phyloP scores from a whole-genome alignment of 1,284 basidiomycete species.

The Leccinum pachyderme region DNA sequence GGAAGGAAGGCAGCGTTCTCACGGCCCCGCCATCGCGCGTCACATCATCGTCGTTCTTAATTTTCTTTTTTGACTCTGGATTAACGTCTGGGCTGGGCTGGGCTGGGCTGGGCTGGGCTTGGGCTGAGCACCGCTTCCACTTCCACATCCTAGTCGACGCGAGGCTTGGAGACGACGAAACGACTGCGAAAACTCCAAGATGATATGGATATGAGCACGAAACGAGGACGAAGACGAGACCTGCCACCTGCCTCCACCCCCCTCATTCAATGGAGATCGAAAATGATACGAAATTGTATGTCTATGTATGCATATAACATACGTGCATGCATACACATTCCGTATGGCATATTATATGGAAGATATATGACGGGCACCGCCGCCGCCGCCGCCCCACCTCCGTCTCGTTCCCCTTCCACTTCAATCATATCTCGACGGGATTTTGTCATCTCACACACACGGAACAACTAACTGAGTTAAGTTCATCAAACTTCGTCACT shows the following conservation, averaged over 20 bases:
- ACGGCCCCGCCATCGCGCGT: not conserved
- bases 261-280: not conserved
- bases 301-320: not conserved
- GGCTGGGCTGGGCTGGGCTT: not conserved
- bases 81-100: not conserved
- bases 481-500: constrained; percentile 14
- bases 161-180: not conserved
- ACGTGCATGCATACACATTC: not conserved
- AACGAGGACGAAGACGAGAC: not conserved
- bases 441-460: constrained; percentile 1
- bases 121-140: not conserved
- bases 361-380: not conserved
- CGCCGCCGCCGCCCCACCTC: not conserved
- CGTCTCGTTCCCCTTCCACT: not conserved
- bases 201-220: not conserved
- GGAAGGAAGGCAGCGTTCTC: not conserved
- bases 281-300: not conserved
- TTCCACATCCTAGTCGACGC: not conserved
- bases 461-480: constrained; percentile 17
- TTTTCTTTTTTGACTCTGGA: not conserved
- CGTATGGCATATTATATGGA: not conserved
- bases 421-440: constrained; percentile 1
- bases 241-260: not conserved
- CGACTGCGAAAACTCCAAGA: not conserved
- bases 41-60: not conserved